Conservation (phyloP, 345 rosid genomes). For the Linum lewisii region DNA sequence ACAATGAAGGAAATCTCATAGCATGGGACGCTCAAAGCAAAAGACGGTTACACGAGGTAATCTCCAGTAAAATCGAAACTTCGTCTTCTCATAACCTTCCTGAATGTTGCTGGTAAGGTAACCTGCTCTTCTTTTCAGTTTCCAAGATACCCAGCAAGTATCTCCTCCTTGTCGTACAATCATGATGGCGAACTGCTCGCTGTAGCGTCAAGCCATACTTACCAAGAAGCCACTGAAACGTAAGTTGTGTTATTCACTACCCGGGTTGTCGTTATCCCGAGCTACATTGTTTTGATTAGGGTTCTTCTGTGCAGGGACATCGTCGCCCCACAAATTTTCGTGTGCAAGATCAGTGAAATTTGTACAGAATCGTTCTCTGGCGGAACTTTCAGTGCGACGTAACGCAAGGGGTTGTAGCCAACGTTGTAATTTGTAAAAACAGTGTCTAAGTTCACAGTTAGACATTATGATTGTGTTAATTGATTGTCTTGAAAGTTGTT, state of each 20-base stretch:
- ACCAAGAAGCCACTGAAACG: conserved; percentile 63
- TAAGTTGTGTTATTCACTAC: conserved; percentile 22
- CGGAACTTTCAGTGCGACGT: conserved; percentile 7
- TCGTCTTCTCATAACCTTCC: not conserved
- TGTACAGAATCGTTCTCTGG: conserved; percentile 7
- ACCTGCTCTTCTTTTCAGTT: conserved; percentile 37
- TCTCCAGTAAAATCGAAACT: not conserved
- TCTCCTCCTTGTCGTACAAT: conserved; percentile 59
- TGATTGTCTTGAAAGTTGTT: no score
- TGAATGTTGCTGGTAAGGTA: not conserved
- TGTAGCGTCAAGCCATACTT: conserved; percentile 59
- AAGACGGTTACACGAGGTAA: conserved; percentile 66
- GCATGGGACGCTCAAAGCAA: conserved; percentile 63
- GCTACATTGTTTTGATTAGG: conserved; percentile 3
- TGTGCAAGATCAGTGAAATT: conserved; percentile 30
- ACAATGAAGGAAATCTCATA: conserved; percentile 55
- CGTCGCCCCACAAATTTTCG: conserved; percentile 40
- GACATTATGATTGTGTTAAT: no score
- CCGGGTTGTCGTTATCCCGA: not conserved
- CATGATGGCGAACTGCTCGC: conserved; percentile 56
- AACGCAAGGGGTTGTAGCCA: not conserved
- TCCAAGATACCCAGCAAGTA: conserved; percentile 57
- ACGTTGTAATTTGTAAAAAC: no score
- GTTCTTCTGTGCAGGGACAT: conserved; percentile 38
- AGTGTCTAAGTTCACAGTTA: no score